phyloP scores from a whole-genome alignment of 1,284 basidiomycete species.

The Cutaneotrichosporon cavernicola region DNA sequence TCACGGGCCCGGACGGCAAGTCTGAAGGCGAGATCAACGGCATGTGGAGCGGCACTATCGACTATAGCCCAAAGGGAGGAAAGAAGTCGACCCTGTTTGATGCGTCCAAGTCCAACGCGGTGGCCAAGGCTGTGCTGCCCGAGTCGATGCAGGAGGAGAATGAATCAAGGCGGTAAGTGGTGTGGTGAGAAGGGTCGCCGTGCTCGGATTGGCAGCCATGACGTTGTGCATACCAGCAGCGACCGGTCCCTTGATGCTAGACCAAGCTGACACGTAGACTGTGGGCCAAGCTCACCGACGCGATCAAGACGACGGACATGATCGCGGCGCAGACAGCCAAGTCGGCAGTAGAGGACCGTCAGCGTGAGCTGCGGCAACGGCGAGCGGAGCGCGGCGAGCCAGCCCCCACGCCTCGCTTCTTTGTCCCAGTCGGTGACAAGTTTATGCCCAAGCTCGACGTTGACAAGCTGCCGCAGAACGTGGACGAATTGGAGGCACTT shows the following conservation, averaged over 20 bases:
- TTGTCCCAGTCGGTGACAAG: slow-evolving; percentile 67
- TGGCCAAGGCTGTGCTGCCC: slow-evolving; percentile 77
- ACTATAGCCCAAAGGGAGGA: slow-evolving; percentile 72
- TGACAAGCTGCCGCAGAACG: slow-evolving; percentile 66
- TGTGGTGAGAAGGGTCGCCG: too few relatives aligned
- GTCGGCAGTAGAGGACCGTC: slow-evolving; percentile 84
- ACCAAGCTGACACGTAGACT: slow-evolving; percentile 57
- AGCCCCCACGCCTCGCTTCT: slow-evolving; percentile 70
- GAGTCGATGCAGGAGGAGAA: slow-evolving; percentile 85
- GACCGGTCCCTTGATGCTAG: neutral
- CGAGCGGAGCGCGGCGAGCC: slow-evolving; percentile 68
- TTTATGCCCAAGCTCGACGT: slow-evolving; percentile 73
- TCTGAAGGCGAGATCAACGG: slow-evolving; percentile 85
- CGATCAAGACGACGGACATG: slow-evolving; percentile 86
- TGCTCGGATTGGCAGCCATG: too few relatives aligned
- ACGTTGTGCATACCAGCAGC: too few relatives aligned
- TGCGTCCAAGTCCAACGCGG: slow-evolving; percentile 69
- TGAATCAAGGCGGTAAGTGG: slow-evolving; percentile 74
- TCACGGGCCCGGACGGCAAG: slow-evolving; percentile 62
- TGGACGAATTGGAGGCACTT: slow-evolving; percentile 61
- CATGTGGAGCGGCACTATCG: slow-evolving; percentile 89
- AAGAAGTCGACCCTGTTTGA: slow-evolving; percentile 80
- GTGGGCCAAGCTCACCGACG: slow-evolving; percentile 82
- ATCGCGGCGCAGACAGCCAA: slow-evolving; percentile 90
- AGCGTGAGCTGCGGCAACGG: slow-evolving; percentile 74